Conservation (phyloP, 1,284 basidiomycete genomes). For the Psilocybe mexicana region DNA sequence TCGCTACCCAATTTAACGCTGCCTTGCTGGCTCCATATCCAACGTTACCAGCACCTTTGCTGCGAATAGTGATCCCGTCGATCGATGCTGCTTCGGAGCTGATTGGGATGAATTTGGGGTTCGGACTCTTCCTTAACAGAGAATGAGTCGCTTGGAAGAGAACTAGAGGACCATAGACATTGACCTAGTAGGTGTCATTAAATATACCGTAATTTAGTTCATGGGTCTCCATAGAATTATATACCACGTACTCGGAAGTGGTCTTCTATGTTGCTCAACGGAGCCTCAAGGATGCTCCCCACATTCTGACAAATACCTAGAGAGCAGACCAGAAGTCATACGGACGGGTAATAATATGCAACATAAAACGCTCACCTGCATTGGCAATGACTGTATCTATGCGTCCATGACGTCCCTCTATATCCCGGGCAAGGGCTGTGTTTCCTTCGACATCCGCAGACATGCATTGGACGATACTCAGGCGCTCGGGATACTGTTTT, state of each 20-base stretch:
- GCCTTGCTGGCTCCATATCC: conserved; percentile 1
- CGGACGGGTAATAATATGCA: too few species aligned
- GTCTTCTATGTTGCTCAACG: not conserved
- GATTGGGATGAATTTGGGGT: conserved; percentile 7
- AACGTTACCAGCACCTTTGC: too few species aligned
- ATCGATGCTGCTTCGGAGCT: not conserved
- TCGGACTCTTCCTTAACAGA: conserved; percentile 4
- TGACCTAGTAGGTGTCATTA: too few species aligned
- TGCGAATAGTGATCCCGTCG: not conserved
- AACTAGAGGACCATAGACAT: not conserved
- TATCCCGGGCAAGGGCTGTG: not conserved
- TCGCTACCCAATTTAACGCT: not conserved
- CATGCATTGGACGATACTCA: conserved; percentile 5
- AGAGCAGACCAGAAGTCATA: not conserved
- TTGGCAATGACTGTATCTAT: conserved; percentile 12
- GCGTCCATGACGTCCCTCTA: conserved; percentile 1
- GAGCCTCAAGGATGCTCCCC: not conserved
- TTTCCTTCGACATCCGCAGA: conserved; percentile 5
- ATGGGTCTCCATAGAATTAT: not conserved
- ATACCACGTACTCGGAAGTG: not conserved
- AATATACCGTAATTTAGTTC: not conserved
- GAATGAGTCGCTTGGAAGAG: conserved; percentile 8
- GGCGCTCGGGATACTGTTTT: not conserved
- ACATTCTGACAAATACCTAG: not conserved
- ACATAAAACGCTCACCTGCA: conserved; percentile 2